Base-by-base conservation (phyloP, 2,329 filamentous ascomycete genomes). In the Verticillium klebahnii region DNA sequence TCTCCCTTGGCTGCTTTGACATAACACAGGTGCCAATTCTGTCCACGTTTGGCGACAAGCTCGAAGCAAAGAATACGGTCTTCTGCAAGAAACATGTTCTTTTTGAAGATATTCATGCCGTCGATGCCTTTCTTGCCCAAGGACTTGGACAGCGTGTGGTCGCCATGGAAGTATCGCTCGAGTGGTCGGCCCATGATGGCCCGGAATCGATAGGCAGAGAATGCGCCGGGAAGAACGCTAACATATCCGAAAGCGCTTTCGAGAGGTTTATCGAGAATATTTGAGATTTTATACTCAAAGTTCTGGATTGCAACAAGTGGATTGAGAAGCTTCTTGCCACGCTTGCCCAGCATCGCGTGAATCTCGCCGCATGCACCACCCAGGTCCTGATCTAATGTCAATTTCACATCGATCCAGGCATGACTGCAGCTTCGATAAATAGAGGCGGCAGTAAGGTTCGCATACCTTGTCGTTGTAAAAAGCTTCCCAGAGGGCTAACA, bases 61-160 rank as follows among this genome's bases (percentile, higher is more conserved):
- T 96, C 92, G 82, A 96, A 96, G 82, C 92, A 96, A 60, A 96
- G 84, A 80, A 96, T 96, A 85, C 92, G 90, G 87, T 96, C 92
- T 79, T 96, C 92, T 78, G 92, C 92, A 85, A 96, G 92, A 82
- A 96, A 96, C 92, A 96, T 96, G 85, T 96, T 96, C 85, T 96
- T 96, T 82, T 95, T 96, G 89, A 96, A 96, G 75, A 96, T 96
- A 78, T 95, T 95, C 92, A 96, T 96, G 70, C 92, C 92, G 74
- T 96, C 92, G 69, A 96, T 95, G 85, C 92, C 92, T 83, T 96
- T 96, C 79, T 93, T 93, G 68, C 91, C 91, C 60, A 94, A 85
- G 67, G 92, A 87, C 77, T 92, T 92, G 60, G 92, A 93, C 29
- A 95, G 84, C 0, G 92, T 95, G 77, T 95, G 92, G 72, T 96